These are phyloP conservation scores for Glutinoglossum americanum DNA, from an alignment of 495 filamentous ascomycete genomes.

Conservation along the genomic window DNA sequence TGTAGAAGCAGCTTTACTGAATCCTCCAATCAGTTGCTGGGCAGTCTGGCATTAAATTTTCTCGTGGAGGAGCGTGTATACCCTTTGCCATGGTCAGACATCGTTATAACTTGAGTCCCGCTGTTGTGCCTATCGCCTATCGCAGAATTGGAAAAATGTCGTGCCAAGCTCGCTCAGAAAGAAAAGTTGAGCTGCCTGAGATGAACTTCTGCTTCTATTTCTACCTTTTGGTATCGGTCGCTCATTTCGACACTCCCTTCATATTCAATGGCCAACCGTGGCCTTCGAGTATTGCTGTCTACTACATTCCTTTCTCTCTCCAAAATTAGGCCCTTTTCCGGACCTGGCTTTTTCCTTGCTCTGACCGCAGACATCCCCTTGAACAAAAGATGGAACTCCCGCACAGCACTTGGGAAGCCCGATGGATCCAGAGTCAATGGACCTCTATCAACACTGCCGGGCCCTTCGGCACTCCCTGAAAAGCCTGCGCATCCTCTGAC, in stretches of 20 bases:
- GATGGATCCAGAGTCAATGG: not conserved
- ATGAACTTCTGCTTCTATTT: too few species aligned
- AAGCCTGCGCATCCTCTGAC: too few species aligned
- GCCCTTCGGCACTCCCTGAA: not conserved
- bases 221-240: too few species aligned
- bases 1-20: constrained; percentile 21
- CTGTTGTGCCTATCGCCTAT: not conserved
- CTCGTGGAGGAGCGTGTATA: not conserved
- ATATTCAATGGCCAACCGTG: not conserved
- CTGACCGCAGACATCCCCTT: not conserved
- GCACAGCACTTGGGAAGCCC: not conserved
- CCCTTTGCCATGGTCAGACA: not conserved
- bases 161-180: not conserved
- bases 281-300: not conserved
- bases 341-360: not conserved
- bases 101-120: not conserved
- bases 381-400: not conserved
- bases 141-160: not conserved
- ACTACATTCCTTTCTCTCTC: not conserved
- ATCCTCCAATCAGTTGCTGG: not conserved
- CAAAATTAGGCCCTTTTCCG: not conserved
- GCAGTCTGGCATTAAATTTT: not conserved
- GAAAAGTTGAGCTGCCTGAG: too few species aligned
- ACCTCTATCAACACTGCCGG: not conserved
- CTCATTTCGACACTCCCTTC: too few species aligned